Conservation (phyloP, 768 basidiomycete genomes). For the Termitomyces sp. region DNA sequence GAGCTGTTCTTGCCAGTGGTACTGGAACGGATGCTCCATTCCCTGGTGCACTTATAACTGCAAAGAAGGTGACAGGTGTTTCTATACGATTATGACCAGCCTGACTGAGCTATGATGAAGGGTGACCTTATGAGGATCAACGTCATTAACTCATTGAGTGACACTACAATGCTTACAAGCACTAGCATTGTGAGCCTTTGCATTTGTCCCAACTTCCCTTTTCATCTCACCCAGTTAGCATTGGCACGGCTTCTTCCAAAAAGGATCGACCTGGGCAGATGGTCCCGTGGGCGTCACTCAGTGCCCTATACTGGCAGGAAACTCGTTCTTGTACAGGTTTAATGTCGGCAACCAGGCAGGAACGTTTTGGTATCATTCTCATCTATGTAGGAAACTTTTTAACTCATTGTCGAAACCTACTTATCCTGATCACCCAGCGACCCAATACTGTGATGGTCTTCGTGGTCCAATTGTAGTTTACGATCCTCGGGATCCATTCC, state of each 20-base stretch:
- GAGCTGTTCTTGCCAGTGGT: neutral
- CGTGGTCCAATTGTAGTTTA: slow-evolving; percentile 2
- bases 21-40: neutral
- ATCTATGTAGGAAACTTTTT: neutral
- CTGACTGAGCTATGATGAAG: neutral
- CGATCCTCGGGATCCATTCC: neutral
- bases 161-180: neutral
- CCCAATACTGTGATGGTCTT: slow-evolving; percentile 6
- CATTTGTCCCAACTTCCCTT: neutral
- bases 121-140: slow-evolving; percentile 3
- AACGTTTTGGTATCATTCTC: slow-evolving; percentile 4
- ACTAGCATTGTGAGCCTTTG: neutral
- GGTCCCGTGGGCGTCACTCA: neutral
- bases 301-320: slow-evolving; percentile 1
- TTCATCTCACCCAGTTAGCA: neutral
- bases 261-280: neutral
- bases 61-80: neutral
- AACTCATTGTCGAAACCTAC: neutral
- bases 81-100: too few species aligned
- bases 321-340: slow-evolving; percentile 1
- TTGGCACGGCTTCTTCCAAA: slow-evolving; percentile 4
- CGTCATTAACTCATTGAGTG: neutral
- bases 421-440: neutral
- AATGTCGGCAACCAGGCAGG: neutral
- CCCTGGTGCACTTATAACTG: neutral